phyloP scores from a whole-genome alignment of 768 basidiomycete species.

The Dendrothele bispora region DNA sequence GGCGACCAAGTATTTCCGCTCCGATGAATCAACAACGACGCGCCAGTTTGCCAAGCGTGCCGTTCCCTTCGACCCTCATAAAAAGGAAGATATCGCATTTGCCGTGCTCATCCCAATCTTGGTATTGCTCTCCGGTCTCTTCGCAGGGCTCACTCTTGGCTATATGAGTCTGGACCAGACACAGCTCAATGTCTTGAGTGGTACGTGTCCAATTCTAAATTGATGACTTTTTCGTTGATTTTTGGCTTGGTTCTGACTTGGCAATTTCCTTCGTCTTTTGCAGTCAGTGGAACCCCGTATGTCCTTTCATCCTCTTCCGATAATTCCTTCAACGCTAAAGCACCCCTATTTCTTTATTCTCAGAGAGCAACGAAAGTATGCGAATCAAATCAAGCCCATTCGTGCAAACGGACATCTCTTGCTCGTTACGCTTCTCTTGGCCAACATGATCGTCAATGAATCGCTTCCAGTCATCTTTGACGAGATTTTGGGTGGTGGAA shows the following conservation, averaged over 20 bases:
- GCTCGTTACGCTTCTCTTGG: conserved; percentile 78
- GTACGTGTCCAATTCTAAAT: conserved; percentile 66
- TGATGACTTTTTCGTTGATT: conserved; percentile 16
- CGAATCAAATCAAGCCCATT: conserved; percentile 84
- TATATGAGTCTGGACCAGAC: conserved; percentile 95
- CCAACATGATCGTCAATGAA: conserved; percentile 90
- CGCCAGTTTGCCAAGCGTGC: background rate
- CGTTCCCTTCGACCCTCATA: background rate
- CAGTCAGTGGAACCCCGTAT: conserved; percentile 12
- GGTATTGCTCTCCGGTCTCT: conserved; percentile 76
- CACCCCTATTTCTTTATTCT: background rate
- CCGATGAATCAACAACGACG: background rate
- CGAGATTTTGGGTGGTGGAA: conserved; percentile 75
- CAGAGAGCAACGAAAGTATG: conserved; percentile 79
- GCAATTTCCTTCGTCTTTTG: conserved; percentile 20
- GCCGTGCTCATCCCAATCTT: conserved; percentile 74
- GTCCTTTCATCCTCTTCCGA: background rate
- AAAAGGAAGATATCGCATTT: conserved; percentile 1
- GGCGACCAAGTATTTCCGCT: background rate
- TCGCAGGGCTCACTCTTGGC: conserved; percentile 89
- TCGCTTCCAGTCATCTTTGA: conserved; percentile 81
- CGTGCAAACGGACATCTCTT: conserved; percentile 82
- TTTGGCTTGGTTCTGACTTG: conserved; percentile 29
- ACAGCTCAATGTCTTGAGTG: conserved; percentile 80
- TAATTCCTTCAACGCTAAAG: background rate